These are phyloP conservation scores for Acidiella bohemica DNA, from an alignment of 495 filamentous ascomycete genomes.

Conservation along the genomic window DNA sequence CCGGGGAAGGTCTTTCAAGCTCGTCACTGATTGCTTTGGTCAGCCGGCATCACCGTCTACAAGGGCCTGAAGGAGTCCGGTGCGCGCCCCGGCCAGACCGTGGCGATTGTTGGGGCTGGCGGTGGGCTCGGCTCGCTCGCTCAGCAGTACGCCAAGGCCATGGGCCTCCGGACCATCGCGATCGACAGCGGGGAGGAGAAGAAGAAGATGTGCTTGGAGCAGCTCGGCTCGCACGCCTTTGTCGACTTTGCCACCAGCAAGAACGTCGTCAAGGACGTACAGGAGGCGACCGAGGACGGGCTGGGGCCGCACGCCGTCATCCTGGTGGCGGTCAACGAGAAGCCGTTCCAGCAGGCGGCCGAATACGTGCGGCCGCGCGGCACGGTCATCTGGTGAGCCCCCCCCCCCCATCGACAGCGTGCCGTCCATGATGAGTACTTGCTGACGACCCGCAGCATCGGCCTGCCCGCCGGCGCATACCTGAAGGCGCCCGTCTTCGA, in stretches of 20 bases:
- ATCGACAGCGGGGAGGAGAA: slow-evolving; percentile 76
- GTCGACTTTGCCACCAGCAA: slow-evolving; percentile 63
- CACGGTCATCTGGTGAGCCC: not conserved
- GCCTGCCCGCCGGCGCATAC: slow-evolving; percentile 64
- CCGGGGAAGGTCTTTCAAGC: too few species aligned
- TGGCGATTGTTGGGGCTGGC: slow-evolving; percentile 80
- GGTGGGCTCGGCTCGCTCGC: slow-evolving; percentile 76
- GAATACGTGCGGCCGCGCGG: slow-evolving; percentile 27
- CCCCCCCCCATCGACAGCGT: not conserved
- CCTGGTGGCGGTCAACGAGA: slow-evolving; percentile 70
- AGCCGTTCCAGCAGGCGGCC: slow-evolving; percentile 86
- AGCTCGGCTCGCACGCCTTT: slow-evolving; percentile 55
- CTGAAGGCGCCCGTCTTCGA: slow-evolving; percentile 75
- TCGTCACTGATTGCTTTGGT: too few species aligned
- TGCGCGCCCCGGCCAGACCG: slow-evolving; percentile 56
- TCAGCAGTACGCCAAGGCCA: slow-evolving; percentile 75
- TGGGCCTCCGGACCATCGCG: slow-evolving; percentile 66
- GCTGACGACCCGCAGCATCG: slow-evolving; percentile 72
- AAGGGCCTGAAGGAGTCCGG: slow-evolving; percentile 81
- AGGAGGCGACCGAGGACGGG: slow-evolving; percentile 60
- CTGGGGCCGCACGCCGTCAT: slow-evolving; percentile 81
- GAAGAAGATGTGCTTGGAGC: slow-evolving; percentile 44
- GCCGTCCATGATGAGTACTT: slow-evolving; percentile 16
- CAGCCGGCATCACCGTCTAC: slow-evolving; percentile 86
- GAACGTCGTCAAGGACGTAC: slow-evolving; percentile 72